Evolutionary conservation across 345 rosid genomes (phyloP).

Genomic region (Populus ilicifolia): DNA sequence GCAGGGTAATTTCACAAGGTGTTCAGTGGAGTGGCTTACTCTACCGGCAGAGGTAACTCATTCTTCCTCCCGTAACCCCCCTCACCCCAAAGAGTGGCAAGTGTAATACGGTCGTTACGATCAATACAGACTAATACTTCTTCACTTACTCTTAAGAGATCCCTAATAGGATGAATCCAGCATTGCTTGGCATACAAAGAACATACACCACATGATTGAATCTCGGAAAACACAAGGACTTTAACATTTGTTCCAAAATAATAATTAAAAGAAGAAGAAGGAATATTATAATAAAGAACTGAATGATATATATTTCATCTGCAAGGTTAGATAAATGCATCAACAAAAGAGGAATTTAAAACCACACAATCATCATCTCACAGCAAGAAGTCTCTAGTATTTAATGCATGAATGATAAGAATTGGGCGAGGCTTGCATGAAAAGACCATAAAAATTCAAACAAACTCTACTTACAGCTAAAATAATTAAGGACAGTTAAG

Average conservation of each 20-base stretch:
- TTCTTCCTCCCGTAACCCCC: neutral
- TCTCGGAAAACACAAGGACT: neutral
- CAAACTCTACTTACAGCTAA: neutral
- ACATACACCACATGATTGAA: neutral
- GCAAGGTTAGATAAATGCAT: neutral
- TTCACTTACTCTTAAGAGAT: neutral
- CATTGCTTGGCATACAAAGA: slow-evolving; percentile 8
- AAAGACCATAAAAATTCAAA: neutral
- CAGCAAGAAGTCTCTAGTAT: neutral
- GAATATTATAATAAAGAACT: neutral
- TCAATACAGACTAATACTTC: neutral
- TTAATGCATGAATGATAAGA: neutral
- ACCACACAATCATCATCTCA: neutral
- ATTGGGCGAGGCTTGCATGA: neutral
- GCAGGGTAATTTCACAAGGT: neutral
- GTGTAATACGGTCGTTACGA: neutral
- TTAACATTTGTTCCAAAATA: neutral
- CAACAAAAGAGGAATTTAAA: neutral
- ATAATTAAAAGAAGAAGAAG: neutral
- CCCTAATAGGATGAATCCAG: neutral
- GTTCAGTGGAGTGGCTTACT: neutral
- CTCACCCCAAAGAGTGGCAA: neutral
- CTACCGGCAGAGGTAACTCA: neutral
- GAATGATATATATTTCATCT: neutral
- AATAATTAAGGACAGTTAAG: slow-evolving; percentile 6